Base-by-base conservation (phyloP, 2,329 filamentous ascomycete genomes). In the Diplocarpon mali region DNA sequence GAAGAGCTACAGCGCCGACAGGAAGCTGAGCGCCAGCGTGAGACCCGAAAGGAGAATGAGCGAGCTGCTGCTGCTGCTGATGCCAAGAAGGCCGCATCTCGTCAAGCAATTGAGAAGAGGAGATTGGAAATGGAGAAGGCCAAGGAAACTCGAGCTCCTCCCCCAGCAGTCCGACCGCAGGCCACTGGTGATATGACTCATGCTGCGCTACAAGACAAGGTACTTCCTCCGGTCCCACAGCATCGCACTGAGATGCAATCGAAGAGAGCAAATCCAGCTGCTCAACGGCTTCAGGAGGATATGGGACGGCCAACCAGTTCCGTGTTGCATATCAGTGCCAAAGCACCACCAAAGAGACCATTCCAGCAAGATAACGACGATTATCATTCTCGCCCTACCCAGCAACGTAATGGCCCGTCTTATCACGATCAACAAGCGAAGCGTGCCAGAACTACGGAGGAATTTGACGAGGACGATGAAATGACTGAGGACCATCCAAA, bases 371-470 rank as follows among this genome's bases (percentile, higher is more conserved):
- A 85, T 31, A 68, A 73, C 6, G 73, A 72, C 31, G 75, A 80
- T 14, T 65, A 55, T 15, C 55, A 56, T 45, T 50, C 55, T 16
- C 58, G 68, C 30, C 64, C 68, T 15, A 68, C 68, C 41, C 65
- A 71, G 14, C 71, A 75, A 36, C 73, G 78, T 36, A 69, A 70
- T 29, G 73, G 73, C 13, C 71, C 77, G n/a, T 70, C 75, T 9
- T 80, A 84, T 54, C 77, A 78, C 53, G 86, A 94, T 29, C 46
- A 50, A 14, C 54, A 60, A 42, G 71, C 75, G 16, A 95, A 95
- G 69, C 77, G 88, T 46, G 76, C 87, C 53, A 83, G 82, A 60
- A 92, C 82, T 42, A 79, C 83, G 35, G 83, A 90, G 41, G 75
- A 79, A 46, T 73, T 77, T 44, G 63, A 68, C 32, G 73, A 78